Evolutionary conservation across 495 filamentous ascomycete species (phyloP), one percentile per base, ranked within the genome.

Genomic region (Polyplosphaeria fusca): DNA sequence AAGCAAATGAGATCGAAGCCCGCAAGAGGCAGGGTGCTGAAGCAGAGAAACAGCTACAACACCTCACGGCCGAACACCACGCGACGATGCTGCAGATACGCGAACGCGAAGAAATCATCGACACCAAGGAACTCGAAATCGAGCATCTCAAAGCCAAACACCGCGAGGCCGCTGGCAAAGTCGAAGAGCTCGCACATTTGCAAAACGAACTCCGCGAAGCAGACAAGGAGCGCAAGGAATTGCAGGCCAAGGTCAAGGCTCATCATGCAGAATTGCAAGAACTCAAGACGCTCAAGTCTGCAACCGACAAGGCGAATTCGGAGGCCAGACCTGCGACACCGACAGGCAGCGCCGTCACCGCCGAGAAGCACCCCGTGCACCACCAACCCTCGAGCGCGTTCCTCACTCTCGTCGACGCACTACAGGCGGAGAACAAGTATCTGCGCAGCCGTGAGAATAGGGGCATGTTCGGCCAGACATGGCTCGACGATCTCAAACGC

Each of bases 81-180:
- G 86, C 82, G 65, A 84, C 76, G 26, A 77, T 80, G 0, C 79
- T 81, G 66, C 80, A 76, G 62, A 83, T 82, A 62, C 82, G 82
- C 7, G 73, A 85, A 40, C 78, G 81, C 25, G 85, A 91, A 35
- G 76, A 86, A 53, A 75, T 75, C 22, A 73, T 89, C 18, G 85
- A 87, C 60, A 88, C 88, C 27, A 79, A 89, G 9, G 80, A 82
- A 2, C 86, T 95, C 56, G 94, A 95, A 70, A 92, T 95, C 65
- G 93, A 96, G 71, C 87, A 89, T 4, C 85, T 97, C 40, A 91
- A 96, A 67, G 78, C 79, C 20, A 91, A 95, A 61, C 81, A 88
- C 12, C 81, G 86, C 27, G 86, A 88, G 63, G 84, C 86, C 67
- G 73, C 78, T 20, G 76, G 79, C 23, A 73, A 75, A 20, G 86